phyloP scores from a whole-genome alignment of 2,329 filamentous ascomycete genomes.

The Fusarium virguliforme region DNA sequence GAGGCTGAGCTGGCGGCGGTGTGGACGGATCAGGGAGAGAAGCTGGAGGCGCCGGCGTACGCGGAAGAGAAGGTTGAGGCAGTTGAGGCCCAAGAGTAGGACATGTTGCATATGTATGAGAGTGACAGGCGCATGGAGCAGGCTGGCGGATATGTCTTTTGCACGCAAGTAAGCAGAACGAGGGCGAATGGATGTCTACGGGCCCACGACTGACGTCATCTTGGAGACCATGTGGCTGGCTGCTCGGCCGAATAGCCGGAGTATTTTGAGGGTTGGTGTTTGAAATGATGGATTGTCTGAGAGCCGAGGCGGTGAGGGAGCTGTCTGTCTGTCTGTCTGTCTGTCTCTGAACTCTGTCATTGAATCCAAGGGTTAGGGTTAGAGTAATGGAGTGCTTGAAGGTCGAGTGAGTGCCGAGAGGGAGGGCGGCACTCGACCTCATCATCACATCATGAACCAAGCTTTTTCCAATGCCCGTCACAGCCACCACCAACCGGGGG shows the following conservation, averaged over 20 bases:
- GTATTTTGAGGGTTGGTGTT: not conserved
- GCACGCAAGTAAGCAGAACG: conserved; percentile 17
- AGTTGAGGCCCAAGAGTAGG: conserved; percentile 35
- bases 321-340: not conserved
- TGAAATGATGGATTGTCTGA: conserved; percentile 8
- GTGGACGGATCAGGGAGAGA: conserved; percentile 70
- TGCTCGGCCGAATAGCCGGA: conserved; percentile 7
- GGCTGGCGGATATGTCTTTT: conserved; percentile 24
- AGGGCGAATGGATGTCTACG: conserved; percentile 25
- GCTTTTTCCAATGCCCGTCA: not conserved
- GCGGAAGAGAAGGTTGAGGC: conserved; percentile 28
- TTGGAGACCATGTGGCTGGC: conserved; percentile 1
- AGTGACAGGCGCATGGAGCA: conserved; percentile 21
- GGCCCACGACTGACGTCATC: conserved; percentile 10
- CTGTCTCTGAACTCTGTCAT: not conserved
- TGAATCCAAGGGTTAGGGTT: conserved; percentile 33
- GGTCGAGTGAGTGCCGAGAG: not conserved
- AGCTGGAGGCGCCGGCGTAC: conserved; percentile 66
- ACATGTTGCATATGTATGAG: not conserved
- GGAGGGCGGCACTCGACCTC: conserved; percentile 2
- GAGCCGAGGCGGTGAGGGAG: conserved; percentile 14
- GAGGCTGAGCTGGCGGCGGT: conserved; percentile 82
- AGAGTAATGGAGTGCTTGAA: not conserved
- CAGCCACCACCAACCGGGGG: conserved; percentile 4
- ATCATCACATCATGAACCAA: conserved; percentile 10